Evolutionary conservation across 2,329 filamentous ascomycete genomes (phyloP).

Genomic region (Fusarium protoensiforme): DNA sequence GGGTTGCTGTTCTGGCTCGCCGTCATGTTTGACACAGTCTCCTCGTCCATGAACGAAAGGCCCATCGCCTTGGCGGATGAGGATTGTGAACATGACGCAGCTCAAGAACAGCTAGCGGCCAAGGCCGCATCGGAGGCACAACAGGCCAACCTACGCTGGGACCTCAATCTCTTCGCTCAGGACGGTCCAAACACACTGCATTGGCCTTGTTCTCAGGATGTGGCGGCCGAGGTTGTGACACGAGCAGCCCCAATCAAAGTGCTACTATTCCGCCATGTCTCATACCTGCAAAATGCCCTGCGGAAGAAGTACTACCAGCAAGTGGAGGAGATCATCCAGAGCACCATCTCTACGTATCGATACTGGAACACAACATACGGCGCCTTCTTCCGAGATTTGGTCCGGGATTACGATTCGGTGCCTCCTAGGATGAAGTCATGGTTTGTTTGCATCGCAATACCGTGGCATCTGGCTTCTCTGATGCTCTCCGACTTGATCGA

Average conservation of each 20-base stretch:
- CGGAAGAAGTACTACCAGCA: conserved; percentile 50
- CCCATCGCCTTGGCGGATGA: conserved; percentile 50
- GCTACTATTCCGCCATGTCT: conserved; percentile 65
- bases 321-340: conserved; percentile 60
- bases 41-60: conserved; percentile 60
- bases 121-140: neutral
- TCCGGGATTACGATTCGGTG: conserved; percentile 60
- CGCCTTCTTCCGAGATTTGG: conserved; percentile 62
- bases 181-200: conserved; percentile 44
- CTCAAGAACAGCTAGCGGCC: neutral
- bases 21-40: conserved; percentile 69
- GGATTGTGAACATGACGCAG: conserved; percentile 49
- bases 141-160: conserved; percentile 14
- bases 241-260: conserved; percentile 68
- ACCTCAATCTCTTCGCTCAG: conserved; percentile 28
- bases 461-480: conserved; percentile 67
- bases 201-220: conserved; percentile 65
- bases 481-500: conserved; percentile 66
- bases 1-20: conserved; percentile 67
- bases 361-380: conserved; percentile 66
- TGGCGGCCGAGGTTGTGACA: conserved; percentile 59
- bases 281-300: conserved; percentile 62
- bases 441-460: conserved; percentile 66
- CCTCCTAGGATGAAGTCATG: conserved; percentile 66
- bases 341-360: conserved; percentile 59